Evolutionary conservation across 2,329 filamentous ascomycete genomes (phyloP).

Genomic region (Fusarium veterinarium): DNA sequence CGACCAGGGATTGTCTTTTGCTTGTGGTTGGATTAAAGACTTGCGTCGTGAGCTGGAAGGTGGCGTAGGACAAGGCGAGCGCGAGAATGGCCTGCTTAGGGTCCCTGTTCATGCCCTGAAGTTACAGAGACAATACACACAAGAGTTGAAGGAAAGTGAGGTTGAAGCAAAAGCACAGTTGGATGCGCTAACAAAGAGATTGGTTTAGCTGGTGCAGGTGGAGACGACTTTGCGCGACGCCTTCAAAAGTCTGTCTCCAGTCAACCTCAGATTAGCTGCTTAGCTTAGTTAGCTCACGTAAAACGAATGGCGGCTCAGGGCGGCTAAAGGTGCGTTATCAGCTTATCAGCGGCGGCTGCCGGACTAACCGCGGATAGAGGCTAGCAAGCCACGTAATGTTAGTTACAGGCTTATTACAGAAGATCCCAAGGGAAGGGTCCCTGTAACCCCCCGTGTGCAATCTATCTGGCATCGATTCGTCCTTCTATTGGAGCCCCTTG

Average conservation of each 20-base stretch:
- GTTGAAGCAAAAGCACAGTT: slow-evolving; percentile 13
- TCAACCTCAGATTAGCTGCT: neutral
- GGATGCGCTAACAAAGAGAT: slow-evolving; percentile 31
- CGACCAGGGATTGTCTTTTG: slow-evolving; percentile 42
- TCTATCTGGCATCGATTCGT: slow-evolving; percentile 31
- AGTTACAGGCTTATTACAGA: slow-evolving; percentile 23
- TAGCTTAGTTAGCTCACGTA: neutral
- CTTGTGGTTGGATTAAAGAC: slow-evolving; percentile 47
- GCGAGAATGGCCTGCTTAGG: slow-evolving; percentile 52
- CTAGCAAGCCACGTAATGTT: slow-evolving; percentile 31
- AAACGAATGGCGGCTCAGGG: slow-evolving; percentile 1
- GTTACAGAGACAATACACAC: neutral
- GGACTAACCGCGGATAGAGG: slow-evolving; percentile 22
- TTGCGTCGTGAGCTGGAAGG: slow-evolving; percentile 53
- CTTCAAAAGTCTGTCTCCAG: slow-evolving; percentile 15
- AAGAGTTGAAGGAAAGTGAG: neutral
- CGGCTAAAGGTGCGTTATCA: slow-evolving; percentile 25
- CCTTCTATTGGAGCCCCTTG: slow-evolving; percentile 33
- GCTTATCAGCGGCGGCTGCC: slow-evolving; percentile 30
- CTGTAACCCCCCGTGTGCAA: slow-evolving; percentile 28
- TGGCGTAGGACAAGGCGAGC: slow-evolving; percentile 50
- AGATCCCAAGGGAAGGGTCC: slow-evolving; percentile 10
- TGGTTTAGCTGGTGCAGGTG: slow-evolving; percentile 30
- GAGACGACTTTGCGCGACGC: slow-evolving; percentile 29
- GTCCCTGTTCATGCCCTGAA: slow-evolving; percentile 51